Evolutionary conservation across 2,329 filamentous ascomycete species (phyloP).

Genomic region (Penicillium sp.): DNA sequence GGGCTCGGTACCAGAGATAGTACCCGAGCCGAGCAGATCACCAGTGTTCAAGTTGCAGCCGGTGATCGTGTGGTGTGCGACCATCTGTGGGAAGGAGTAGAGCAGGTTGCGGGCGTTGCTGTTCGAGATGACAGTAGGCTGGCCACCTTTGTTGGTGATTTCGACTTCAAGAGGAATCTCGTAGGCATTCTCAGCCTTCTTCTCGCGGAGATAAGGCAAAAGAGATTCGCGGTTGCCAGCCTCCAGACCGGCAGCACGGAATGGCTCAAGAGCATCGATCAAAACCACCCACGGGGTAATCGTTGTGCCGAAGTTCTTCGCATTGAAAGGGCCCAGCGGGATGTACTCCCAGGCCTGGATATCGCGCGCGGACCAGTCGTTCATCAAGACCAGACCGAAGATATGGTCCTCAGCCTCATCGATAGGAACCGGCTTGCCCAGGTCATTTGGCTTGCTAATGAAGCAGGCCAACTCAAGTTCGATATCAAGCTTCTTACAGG

Average conservation of each 20-base stretch:
- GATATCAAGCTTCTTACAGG: constrained; percentile 72
- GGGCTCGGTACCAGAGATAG: constrained; percentile 69
- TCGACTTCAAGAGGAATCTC: constrained; percentile 73
- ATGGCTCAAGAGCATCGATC: constrained; percentile 74
- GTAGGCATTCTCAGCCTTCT: constrained; percentile 60
- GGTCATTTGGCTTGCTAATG: constrained; percentile 65
- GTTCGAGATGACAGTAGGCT: constrained; percentile 61
- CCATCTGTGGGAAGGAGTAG: constrained; percentile 84
- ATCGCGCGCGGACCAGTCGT: constrained; percentile 85
- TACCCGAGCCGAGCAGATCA: constrained; percentile 77
- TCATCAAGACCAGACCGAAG: constrained; percentile 81
- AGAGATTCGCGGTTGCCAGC: constrained; percentile 57
- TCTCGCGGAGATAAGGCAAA: constrained; percentile 68
- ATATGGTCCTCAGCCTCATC: constrained; percentile 69
- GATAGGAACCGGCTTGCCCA: constrained; percentile 68
- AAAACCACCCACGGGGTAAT: constrained; percentile 81
- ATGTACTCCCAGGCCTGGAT: constrained; percentile 86
- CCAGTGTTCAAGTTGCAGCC: constrained; percentile 76
- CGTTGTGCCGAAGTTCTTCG: constrained; percentile 80
- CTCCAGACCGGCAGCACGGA: constrained; percentile 59
- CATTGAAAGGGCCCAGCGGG: constrained; percentile 79
- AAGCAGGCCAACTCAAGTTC: constrained; percentile 82
- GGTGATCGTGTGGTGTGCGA: constrained; percentile 76
- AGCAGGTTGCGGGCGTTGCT: constrained; percentile 70
- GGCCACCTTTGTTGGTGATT: constrained; percentile 49